These are phyloP conservation scores for Penicillium angulare DNA, from an alignment of 495 filamentous ascomycete species.

Conservation along the genomic window DNA sequence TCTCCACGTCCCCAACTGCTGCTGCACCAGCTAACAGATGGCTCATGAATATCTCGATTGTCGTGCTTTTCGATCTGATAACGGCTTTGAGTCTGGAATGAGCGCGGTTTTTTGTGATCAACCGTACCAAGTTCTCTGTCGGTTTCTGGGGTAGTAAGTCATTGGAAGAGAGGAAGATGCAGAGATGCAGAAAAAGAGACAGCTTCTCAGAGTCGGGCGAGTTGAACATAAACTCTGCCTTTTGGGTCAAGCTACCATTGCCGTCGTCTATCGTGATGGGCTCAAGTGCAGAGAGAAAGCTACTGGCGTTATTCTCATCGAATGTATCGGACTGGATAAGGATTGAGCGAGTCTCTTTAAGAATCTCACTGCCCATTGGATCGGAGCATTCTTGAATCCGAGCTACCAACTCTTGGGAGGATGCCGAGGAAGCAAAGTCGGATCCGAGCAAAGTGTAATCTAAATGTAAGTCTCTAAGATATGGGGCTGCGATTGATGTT, in stretches of 20 bases:
- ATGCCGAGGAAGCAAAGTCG: neutral
- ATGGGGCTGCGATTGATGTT: neutral
- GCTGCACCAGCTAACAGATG: neutral
- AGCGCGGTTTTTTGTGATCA: neutral
- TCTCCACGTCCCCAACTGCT: neutral
- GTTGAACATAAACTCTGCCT: neutral
- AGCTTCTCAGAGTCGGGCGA: neutral
- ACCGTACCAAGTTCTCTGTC: neutral
- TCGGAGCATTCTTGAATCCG: neutral
- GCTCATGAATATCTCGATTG: neutral
- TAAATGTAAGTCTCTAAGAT: neutral
- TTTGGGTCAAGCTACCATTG: neutral
- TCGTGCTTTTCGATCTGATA: neutral
- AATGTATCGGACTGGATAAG: neutral
- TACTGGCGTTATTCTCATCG: neutral
- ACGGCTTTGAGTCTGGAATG: neutral
- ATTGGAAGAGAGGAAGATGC: neutral
- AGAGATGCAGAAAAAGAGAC: neutral
- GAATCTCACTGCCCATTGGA: neutral
- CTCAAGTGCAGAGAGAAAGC: neutral
- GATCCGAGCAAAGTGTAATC: neutral
- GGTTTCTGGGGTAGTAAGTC: neutral
- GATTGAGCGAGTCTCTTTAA: neutral
- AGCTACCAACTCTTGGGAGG: neutral
- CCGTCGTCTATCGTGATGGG: neutral